phyloP scores from a whole-genome alignment of 2,329 filamentous ascomycete species.

The Aureobasidium sp. region DNA sequence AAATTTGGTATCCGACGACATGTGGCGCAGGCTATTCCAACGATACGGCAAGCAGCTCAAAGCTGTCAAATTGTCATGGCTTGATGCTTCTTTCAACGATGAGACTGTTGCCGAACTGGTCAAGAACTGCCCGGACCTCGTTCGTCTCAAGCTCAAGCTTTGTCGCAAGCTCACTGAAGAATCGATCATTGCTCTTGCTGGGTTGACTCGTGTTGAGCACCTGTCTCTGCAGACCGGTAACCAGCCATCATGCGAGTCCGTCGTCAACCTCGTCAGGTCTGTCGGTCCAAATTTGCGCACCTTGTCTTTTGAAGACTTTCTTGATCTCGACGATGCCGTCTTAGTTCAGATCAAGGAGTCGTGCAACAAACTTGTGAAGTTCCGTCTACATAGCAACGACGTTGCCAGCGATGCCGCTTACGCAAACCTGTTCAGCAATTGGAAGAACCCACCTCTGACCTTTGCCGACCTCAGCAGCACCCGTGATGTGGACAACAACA shows the following conservation, averaged over 20 bases:
- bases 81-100: conserved; percentile 75
- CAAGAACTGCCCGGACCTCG: conserved; percentile 59
- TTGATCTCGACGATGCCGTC: conserved; percentile 59
- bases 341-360: conserved; percentile 63
- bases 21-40: conserved; percentile 65
- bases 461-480: conserved; percentile 71
- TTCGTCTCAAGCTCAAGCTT: conserved; percentile 70
- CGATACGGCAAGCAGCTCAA: conserved; percentile 59
- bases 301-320: conserved; percentile 66
- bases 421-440: conserved; percentile 62
- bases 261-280: conserved; percentile 54
- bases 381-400: conserved; percentile 74
- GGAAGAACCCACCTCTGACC: conserved; percentile 65
- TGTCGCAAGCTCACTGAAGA: conserved; percentile 66
- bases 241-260: conserved; percentile 48
- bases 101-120: conserved; percentile 58
- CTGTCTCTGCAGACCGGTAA: conserved; percentile 64
- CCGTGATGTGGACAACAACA: conserved; percentile 65
- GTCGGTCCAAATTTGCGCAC: conserved; percentile 65
- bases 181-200: conserved; percentile 58
- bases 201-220: conserved; percentile 59
- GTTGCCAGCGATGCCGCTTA: conserved; percentile 70
- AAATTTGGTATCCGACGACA: conserved; percentile 70
- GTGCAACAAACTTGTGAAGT: conserved; percentile 63
- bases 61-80: conserved; percentile 70